Base-by-base conservation (phyloP, 495 filamentous ascomycete genomes). In the Trichocladium uniseriatum region DNA sequence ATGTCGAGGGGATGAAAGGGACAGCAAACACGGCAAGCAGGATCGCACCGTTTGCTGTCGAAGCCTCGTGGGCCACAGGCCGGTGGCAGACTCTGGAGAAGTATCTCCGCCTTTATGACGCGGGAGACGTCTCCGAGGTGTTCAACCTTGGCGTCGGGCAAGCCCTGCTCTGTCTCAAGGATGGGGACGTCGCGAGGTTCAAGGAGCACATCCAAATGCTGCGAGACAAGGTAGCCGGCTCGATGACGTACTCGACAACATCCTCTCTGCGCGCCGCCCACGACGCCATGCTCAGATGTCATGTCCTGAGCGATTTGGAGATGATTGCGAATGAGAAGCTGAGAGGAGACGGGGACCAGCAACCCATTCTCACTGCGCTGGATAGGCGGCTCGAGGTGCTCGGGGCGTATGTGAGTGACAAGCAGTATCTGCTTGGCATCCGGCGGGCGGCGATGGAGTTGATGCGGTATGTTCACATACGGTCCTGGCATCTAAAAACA, bases 381-480 rank as follows among this genome's bases (percentile, higher is more conserved):
- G 76, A 83, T 55, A 77, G 83, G 34, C 84, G 94, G 8, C 68
- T 97, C 40, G 84, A 90, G 59, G 76, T 90, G 9, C 65, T 99
- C 9, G 92, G 92, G 2, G 83, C 88, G 4, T 95, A 88, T 58
- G 78, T 85, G 21, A 78, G 82, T 36, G 87, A 97, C 60, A 96
- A 97, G 63, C 91, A 97, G 63, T 95, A 95, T 58, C 66, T 99
- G 21, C 76, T 99, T n/a, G 84, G 89, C 2, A 72, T 97, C 18
- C 76, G 89, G 44, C 76, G 91, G 49, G 90, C 89, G 28, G 79
- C 82, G 1, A 95, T 96, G 88, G 78, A 87, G 52, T 55, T 88
- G 51, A 78, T 78, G 53, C 63, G 67, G 82, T 83, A 71, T 49
- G 74, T 63, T 56, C 34, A 41, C 15, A 34, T 32, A 5, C 10